These are phyloP conservation scores for Mycena filopes DNA, from an alignment of 768 basidiomycete genomes.

Conservation along the genomic window DNA sequence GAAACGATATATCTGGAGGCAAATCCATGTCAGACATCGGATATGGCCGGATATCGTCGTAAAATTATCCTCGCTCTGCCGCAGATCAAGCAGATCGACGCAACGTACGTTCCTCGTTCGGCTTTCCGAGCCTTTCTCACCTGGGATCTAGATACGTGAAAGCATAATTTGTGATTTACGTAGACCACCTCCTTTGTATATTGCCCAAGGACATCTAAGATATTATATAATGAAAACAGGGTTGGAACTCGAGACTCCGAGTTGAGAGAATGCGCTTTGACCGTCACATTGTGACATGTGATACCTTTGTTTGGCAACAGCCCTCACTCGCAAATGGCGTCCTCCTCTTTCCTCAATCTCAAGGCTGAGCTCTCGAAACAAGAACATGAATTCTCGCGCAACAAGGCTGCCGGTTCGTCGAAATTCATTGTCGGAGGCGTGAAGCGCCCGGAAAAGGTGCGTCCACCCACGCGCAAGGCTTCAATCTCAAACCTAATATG, in stretches of 20 bases:
- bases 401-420: constrained; percentile 67
- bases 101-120: constrained; percentile 74
- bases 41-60: constrained; percentile 83
- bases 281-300: constrained; percentile 4
- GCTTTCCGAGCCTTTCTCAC: not conserved
- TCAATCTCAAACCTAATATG: not conserved
- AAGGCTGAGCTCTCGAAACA: constrained; percentile 77
- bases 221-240: too few relatives aligned
- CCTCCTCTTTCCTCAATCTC: constrained; percentile 82
- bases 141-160: constrained; percentile 29
- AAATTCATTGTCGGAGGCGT: constrained; percentile 68
- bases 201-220: too few relatives aligned
- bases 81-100: constrained; percentile 93
- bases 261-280: constrained; percentile 4
- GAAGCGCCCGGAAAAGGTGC: constrained; percentile 78
- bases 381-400: constrained; percentile 66
- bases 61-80: constrained; percentile 92
- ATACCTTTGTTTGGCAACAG: too few relatives aligned
- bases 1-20: constrained; percentile 95
- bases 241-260: too few relatives aligned
- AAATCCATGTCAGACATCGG: constrained; percentile 88
- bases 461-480: constrained; percentile 16
- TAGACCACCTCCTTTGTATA: too few relatives aligned
- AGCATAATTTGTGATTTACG: not conserved
- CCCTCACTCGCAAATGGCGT: constrained; percentile 77